phyloP scores from a whole-genome alignment of 2,329 filamentous ascomycete genomes.

The Epichloe coenophiala region DNA sequence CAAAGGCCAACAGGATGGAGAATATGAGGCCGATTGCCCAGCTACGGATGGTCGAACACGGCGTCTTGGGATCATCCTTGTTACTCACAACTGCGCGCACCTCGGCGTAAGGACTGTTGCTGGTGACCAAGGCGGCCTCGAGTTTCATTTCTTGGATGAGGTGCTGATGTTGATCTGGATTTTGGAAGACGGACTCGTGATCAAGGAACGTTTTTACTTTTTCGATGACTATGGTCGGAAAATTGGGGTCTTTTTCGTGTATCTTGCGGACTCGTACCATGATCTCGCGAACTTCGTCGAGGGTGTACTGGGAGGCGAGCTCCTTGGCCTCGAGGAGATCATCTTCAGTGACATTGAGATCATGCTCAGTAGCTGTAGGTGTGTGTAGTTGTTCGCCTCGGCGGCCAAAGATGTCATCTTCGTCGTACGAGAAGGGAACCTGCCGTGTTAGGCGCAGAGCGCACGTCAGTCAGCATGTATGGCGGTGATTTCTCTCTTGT shows the following conservation, averaged over 20 bases:
- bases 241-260: conserved; percentile 30
- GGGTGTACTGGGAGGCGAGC: conserved; percentile 27
- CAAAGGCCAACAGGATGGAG: conserved; percentile 32
- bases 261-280: conserved; percentile 26
- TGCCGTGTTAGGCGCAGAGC: conserved; percentile 7
- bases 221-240: conserved; percentile 24
- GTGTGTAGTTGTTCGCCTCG: conserved; percentile 14
- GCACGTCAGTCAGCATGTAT: neutral
- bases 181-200: conserved; percentile 29
- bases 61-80: conserved; percentile 35
- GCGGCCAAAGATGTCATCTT: conserved; percentile 21
- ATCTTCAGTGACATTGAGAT: conserved; percentile 32
- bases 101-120: conserved; percentile 44
- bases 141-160: conserved; percentile 41
- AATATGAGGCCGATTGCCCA: conserved; percentile 43
- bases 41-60: conserved; percentile 40
- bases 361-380: conserved; percentile 18
- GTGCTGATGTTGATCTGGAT: conserved; percentile 32
- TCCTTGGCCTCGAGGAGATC: conserved; percentile 32
- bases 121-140: conserved; percentile 39
- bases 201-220: conserved; percentile 29
- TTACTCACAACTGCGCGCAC: conserved; percentile 43
- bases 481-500: neutral
- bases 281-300: conserved; percentile 29
- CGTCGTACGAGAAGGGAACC: conserved; percentile 26